These are phyloP conservation scores for Dactylellina leptospora DNA, from an alignment of 2,329 filamentous ascomycete genomes.

Conservation along the genomic window DNA sequence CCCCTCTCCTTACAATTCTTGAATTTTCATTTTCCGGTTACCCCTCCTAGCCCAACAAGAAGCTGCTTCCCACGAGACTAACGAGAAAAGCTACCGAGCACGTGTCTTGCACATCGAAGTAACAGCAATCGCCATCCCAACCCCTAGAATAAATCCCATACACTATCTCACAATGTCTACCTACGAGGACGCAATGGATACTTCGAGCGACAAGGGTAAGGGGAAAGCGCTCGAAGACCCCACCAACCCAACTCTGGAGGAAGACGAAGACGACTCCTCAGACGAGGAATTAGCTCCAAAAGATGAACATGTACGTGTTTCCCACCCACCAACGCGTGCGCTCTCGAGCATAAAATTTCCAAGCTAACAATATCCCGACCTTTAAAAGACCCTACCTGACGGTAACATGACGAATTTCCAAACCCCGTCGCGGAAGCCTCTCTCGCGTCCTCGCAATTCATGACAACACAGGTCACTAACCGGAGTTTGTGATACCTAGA, in stretches of 20 bases:
- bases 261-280: constrained; percentile 23
- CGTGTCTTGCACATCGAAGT: neutral
- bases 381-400: constrained; percentile 19
- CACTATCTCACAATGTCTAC: constrained; percentile 28
- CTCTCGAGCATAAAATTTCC: neutral
- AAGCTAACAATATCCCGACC: neutral
- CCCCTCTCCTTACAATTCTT: too few species aligned
- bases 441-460: neutral
- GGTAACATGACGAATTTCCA: constrained; percentile 22
- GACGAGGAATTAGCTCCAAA: constrained; percentile 27
- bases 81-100: too few species aligned
- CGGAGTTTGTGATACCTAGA: constrained; percentile 3
- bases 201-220: constrained; percentile 44
- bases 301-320: constrained; percentile 30
- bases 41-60: too few species aligned
- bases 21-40: too few species aligned
- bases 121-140: neutral
- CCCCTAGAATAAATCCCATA: neutral
- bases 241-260: constrained; percentile 22
- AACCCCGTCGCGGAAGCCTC: neutral
- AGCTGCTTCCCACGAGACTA: too few species aligned
- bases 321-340: neutral
- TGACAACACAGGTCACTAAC: neutral
- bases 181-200: constrained; percentile 50
- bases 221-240: constrained; percentile 40